Evolutionary conservation across 345 rosid species (phyloP), one percentile per base, ranked within the genome.

Genomic region (Cardamine chenopodiifolia): DNA sequence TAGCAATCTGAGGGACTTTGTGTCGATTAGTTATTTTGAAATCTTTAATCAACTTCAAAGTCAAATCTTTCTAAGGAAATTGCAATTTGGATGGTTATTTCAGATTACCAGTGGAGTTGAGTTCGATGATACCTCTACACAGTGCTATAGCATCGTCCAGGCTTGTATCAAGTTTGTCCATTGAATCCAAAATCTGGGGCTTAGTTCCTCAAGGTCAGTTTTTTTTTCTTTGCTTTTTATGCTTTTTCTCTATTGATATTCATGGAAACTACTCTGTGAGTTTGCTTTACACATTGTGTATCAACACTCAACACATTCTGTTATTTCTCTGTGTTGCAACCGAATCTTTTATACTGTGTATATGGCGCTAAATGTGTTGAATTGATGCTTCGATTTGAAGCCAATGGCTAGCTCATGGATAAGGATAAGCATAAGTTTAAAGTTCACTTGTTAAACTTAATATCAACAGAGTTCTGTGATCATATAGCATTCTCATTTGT

Each of bases 51-150:
- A 60, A 1, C 25, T 70, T 8, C 48, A 6, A 23, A 61, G 18
- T 72, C 31, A 39, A 62, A 23, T 14, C 40, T 53, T 63, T 26
- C 29, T 26, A 14, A 9, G 28, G 15, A 31, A 10, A 14, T 26
- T 6, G 3, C 22, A 20, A 8, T 31, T 64, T 45, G 26, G 19
- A 20, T 62, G 18, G 2, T 29, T 19, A 23, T 29, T 57, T 45
- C 58, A 90, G 90, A 58, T 84, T 90, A 67, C 91, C 90, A 5
- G 58, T 78, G 84, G 87, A 85, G 71, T 68, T 90, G 89, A 82
- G 90, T 77, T 65, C 91, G 42, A 84, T 90, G 89, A 13, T 87
- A 76, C 93, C 96, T 25, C 78, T 90, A 66, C 84, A 90, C 74
- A 85, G 76, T 35, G 91, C 90, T 20, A 78, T 84, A 68, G 96